Base-by-base conservation (phyloP, 441 rosid species). In the Kokia cookei region DNA sequence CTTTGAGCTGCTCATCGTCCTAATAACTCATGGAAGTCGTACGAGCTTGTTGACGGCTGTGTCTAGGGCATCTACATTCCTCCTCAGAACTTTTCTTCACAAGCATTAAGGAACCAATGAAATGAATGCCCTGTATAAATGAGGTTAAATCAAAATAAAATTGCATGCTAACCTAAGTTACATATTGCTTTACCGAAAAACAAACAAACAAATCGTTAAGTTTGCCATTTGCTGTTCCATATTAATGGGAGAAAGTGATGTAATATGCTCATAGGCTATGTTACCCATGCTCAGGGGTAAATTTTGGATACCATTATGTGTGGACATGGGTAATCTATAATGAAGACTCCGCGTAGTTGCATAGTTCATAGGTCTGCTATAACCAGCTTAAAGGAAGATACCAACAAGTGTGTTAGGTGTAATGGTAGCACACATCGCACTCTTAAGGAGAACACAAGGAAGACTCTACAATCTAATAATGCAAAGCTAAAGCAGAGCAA, bases 61-160 rank as follows among this genome's bases (percentile, higher is more conserved):
- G 75, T 93, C 97, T 45, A 91, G 83, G 76, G 82, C 85, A 79
- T 93, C 97, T 43, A 91, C 97, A 76, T 90, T 90, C 83, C 84
- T 86, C 83, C 93, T 82, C 75, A 91, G 65, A 72, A 84, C n/a
- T 82, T 93, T 91, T 87, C 98, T 91, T 71, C n/a, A n/a, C 62
- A 26, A 19, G 64, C 27, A 63, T 83, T 72, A 79, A 85, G 84
- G 80, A 73, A 80, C 17, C 82, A 47, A 79, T 72, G 67, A 57
- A 37, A 17, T 55, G 27, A 8, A 14, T 26, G 19, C 71, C 15
- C 70, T 2, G 17, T 5, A 67, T 45, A 26, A 51, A 47, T 40
- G 27, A 42, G 71, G 69, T 19, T n/a, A 50, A 15, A 67, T 53
- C 12, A 43, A 24, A 29, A 37, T 40, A 40, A 40, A 24, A 27